Base-by-base conservation (phyloP, 345 rosid species). In the Gossypium rotundifolium region DNA sequence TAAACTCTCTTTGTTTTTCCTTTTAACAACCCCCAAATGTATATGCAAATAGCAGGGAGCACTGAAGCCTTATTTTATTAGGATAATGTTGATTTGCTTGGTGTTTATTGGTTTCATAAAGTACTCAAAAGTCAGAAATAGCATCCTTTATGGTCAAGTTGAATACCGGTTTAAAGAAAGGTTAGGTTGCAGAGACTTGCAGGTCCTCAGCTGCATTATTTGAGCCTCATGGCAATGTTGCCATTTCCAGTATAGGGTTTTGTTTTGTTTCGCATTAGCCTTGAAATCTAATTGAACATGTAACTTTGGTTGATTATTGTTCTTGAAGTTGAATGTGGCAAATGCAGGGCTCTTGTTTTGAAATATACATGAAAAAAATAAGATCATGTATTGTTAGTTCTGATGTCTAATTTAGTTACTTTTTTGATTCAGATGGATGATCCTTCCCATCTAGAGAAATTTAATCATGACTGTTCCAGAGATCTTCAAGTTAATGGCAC, bases 381-480 rank as follows among this genome's bases (percentile, higher is more conserved):
- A 14, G 40, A 23, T 2, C 4, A 16, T 52, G 40, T 25, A 67
- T 67, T 67, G 57, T 68, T 48, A 14, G 58, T 68, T 68, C 8
- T 49, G 20, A 48, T 48, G 16, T 49, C 72, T 42, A 42, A 38
- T 71, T 38, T 57, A 40, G 17, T 20, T 23, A 14, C 65, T 20
- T 29, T 72, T 40, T 17, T 3, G 1, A 42, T 65, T 79, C 86
- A 94, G 93, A 83, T 87, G 87, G 88, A 91, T 84, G 95, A 94
- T 75, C 84, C 85, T 74, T 45, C 72, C 11, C 97, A 91, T 83
- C 76, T 88, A 38, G 90, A 89, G 80, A 85, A 64, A 82, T 94
- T 94, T 78, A 88, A 86, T 82, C 97, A 94, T 74, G 86, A 89
- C 45, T 82, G 83, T 65, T 83, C 85, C 2, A 79, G 72, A 76